Evolutionary conservation across 2,329 filamentous ascomycete species (phyloP).

Genomic region (Ilyonectria sp.): DNA sequence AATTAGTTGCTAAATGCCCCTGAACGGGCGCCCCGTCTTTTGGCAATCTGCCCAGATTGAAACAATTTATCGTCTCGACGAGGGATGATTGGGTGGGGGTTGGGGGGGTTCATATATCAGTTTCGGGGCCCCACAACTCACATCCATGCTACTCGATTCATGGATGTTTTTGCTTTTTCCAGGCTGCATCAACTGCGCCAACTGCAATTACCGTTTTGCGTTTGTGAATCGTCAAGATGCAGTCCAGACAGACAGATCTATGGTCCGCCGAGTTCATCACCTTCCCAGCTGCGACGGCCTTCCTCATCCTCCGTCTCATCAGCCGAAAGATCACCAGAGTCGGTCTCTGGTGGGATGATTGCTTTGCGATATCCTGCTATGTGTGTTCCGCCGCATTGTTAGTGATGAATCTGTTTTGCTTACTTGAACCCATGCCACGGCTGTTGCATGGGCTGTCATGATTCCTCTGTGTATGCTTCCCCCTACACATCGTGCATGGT

Average conservation of each 20-base stretch:
- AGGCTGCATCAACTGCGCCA: not conserved
- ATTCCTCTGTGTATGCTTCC: constrained; percentile 35
- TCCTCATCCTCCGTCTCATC: constrained; percentile 33
- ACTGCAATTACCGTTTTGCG: too few species aligned
- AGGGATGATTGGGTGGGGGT: not conserved
- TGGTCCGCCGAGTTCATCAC: constrained; percentile 40
- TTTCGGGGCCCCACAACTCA: not conserved
- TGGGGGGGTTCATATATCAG: not conserved
- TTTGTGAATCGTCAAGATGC: constrained; percentile 21
- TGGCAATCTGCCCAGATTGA: not conserved
- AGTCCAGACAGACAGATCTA: constrained; percentile 31
- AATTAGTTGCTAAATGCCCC: too few species aligned
- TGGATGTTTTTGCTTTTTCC: not conserved
- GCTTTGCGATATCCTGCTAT: constrained; percentile 39
- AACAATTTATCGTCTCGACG: not conserved
- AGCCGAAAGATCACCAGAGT: constrained; percentile 37
- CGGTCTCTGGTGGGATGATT: constrained; percentile 45
- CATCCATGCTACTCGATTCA: not conserved
- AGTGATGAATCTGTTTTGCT: not conserved
- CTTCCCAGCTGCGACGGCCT: constrained; percentile 38
- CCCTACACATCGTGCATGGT: not conserved
- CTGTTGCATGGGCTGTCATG: constrained; percentile 34
- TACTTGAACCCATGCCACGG: constrained; percentile 15
- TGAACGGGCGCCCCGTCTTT: not conserved
- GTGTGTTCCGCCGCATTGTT: constrained; percentile 15